Conservation (phyloP, 495 filamentous ascomycete genomes). For the Penicillium antarcticum region DNA sequence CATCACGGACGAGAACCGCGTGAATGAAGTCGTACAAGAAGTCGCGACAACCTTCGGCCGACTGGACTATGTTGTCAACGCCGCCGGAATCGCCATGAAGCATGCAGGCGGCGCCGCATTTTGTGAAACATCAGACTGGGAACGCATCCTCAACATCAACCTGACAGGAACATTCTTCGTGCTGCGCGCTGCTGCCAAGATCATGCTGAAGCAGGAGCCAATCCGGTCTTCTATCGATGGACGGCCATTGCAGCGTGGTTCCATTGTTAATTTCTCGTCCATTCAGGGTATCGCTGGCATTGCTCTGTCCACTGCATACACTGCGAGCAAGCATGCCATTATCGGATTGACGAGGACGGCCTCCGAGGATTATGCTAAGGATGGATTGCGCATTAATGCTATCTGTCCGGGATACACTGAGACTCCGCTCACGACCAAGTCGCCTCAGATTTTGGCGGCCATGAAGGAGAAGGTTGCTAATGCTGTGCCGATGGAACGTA, state of each 20-base stretch:
- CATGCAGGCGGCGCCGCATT: conserved; percentile 31
- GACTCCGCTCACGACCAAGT: conserved; percentile 35
- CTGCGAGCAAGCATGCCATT: conserved; percentile 32
- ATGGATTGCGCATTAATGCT: conserved; percentile 43
- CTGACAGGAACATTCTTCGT: conserved; percentile 39
- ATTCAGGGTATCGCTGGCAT: conserved; percentile 30
- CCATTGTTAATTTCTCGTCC: conserved; percentile 46
- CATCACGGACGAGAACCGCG: conserved; percentile 29
- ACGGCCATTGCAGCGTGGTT: conserved; percentile 22
- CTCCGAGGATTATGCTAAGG: conserved; percentile 41
- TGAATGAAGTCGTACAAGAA: conserved; percentile 26
- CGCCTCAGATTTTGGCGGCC: conserved; percentile 20
- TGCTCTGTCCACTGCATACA: conserved; percentile 30
- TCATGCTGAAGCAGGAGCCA: conserved; percentile 42
- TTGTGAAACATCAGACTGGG: conserved; percentile 29
- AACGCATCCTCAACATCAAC: conserved; percentile 40
- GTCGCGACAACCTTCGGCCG: conserved; percentile 29
- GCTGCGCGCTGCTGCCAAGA: conserved; percentile 35
- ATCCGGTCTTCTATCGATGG: conserved; percentile 27
- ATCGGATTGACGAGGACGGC: conserved; percentile 34
- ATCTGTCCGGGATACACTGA: conserved; percentile 45
- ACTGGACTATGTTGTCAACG: conserved; percentile 45
- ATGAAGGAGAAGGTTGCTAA: conserved; percentile 24
- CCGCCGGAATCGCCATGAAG: conserved; percentile 36
- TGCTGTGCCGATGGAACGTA: conserved; percentile 38